Evolutionary conservation across 176 grass and related monocot genomes (phyloP).

Genomic region (Eleusine indica): DNA sequence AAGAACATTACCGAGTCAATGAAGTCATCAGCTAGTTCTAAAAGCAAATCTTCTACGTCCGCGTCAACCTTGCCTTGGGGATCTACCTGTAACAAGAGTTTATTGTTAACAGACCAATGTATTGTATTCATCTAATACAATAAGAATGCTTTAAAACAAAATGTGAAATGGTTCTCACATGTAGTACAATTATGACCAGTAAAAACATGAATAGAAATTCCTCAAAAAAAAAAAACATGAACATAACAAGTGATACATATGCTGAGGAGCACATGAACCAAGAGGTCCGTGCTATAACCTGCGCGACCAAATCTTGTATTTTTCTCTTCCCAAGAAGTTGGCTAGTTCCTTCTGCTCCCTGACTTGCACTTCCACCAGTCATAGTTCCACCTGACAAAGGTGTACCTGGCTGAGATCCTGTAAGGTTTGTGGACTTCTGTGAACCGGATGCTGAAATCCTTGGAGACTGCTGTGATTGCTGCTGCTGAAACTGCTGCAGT

Average conservation of each 20-base stretch:
- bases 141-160: neutral
- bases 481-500: slow-evolving; percentile 56
- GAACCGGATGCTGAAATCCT: slow-evolving; percentile 62
- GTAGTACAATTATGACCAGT: slow-evolving; percentile 25
- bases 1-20: slow-evolving; percentile 77
- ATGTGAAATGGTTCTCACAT: neutral
- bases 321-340: slow-evolving; percentile 90
- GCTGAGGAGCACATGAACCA: slow-evolving; percentile 19
- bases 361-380: slow-evolving; percentile 69
- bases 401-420: slow-evolving; percentile 71
- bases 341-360: slow-evolving; percentile 72
- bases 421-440: slow-evolving; percentile 69
- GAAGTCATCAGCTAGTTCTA: slow-evolving; percentile 89
- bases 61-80: slow-evolving; percentile 72
- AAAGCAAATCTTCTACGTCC: slow-evolving; percentile 79
- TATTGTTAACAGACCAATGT: neutral
- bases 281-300: slow-evolving; percentile 53
- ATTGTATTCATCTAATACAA: slow-evolving; percentile 9
- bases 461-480: slow-evolving; percentile 81
- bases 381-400: slow-evolving; percentile 58
- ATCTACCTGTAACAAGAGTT: slow-evolving; percentile 69
- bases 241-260: slow-evolving; percentile 11
- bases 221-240: neutral
- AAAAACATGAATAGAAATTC: neutral
- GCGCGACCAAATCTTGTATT: slow-evolving; percentile 91